Percentiles rank a stretch among this genome's conserved stretches.
Evolutionary conservation across 75 land plant genomes (phyloP).

Genomic region (Isoetes taiwanensis): DNA sequence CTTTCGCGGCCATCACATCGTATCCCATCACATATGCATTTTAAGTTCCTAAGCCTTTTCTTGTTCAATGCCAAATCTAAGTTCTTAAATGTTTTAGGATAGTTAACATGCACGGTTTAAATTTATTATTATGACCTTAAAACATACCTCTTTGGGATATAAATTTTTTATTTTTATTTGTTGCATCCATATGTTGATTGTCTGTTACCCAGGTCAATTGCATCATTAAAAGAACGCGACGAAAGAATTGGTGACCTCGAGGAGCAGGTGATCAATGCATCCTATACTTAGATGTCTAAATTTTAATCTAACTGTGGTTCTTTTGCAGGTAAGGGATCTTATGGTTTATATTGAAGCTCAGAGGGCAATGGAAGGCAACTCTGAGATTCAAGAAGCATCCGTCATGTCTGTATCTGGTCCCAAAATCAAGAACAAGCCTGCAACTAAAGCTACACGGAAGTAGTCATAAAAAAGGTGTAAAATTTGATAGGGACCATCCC

Average conservation of each 20-base stretch:
- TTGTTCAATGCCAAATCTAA: not conserved
- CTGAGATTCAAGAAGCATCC: no score
- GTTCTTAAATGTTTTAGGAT: not conserved
- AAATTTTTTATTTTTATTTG: not conserved
- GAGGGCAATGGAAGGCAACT: constrained; percentile 27
- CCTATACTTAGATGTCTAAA: not conserved
- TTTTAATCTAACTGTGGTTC: no score
- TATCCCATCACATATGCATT: not conserved
- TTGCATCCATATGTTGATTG: not conserved
- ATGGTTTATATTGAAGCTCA: constrained; percentile 64
- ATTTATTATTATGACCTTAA: not conserved
- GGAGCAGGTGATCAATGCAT: constrained; percentile 46
- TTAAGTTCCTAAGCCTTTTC: not conserved
- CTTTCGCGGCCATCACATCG: no score
- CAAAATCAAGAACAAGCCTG: no score
- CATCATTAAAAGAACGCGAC: constrained; percentile 34
- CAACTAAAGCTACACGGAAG: no score
- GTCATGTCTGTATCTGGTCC: no score
- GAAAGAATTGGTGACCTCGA: constrained; percentile 55
- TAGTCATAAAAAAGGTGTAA: no score
- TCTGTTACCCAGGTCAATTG: constrained; percentile 36
- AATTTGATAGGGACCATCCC: no score
- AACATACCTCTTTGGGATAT: not conserved
- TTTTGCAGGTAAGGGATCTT: constrained; percentile 74
- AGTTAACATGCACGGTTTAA: not conserved